phyloP scores from a whole-genome alignment of 148 eudicot species.

The Cornus suecica region DNA sequence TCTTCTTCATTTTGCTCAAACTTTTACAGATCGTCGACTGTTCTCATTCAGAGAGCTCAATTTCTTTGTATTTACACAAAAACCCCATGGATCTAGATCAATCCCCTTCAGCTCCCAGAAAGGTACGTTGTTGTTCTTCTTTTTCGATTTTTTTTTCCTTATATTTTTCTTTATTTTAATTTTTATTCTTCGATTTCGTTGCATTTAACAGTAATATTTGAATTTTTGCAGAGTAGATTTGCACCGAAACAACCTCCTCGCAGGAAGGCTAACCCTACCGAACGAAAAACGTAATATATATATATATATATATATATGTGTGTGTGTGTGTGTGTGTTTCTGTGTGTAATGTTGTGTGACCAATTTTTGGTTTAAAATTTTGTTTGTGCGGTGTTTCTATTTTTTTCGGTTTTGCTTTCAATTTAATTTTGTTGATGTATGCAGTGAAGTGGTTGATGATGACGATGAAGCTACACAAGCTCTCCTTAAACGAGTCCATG shows the following conservation, averaged over 20 bases:
- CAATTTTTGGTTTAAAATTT: not conserved
- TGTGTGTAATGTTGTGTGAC: no score
- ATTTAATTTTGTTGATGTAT: conserved; percentile 2
- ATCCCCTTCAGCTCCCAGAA: conserved; percentile 20
- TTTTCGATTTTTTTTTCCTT: not conserved
- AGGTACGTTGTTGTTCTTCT: conserved; percentile 16
- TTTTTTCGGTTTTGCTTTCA: not conserved
- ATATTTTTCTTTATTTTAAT: not conserved
- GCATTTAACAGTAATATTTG: not conserved
- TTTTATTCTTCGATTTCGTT: not conserved
- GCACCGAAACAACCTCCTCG: conserved; percentile 37
- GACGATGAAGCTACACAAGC: conserved; percentile 24
- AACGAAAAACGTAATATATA: conserved; percentile 24
- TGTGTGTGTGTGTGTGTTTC: no score
- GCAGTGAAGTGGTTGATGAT: conserved; percentile 32
- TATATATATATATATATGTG: no score
- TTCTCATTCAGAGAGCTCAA: not conserved
- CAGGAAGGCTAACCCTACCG: conserved; percentile 20
- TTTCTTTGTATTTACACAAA: no score
- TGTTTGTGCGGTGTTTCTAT: not conserved
- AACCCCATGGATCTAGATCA: conserved; percentile 30
- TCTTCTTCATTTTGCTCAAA: conserved; percentile 5
- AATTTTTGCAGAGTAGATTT: conserved; percentile 29
- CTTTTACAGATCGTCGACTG: not conserved
- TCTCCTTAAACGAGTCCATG: conserved; percentile 27